A percentile compares a stretch with the other conserved stretches of the same genome.
Conservation (phyloP, 306 rosid species). For the Gastrolobium villosum region DNA sequence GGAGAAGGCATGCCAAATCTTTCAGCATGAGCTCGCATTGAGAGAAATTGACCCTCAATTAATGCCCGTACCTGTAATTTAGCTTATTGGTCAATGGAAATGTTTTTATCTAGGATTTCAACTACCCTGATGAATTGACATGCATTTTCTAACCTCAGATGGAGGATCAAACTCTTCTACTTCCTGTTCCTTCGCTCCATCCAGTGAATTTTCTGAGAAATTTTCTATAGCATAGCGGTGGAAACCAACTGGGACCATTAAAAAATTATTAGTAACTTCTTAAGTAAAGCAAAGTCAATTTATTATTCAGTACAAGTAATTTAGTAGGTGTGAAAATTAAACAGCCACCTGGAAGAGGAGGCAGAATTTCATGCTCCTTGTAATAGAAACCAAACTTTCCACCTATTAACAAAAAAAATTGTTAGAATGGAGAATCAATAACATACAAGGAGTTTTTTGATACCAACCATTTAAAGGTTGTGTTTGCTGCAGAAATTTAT, state of each 20-base stretch:
- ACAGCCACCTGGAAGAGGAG: constrained; percentile 91
- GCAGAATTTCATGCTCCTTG: constrained; percentile 97
- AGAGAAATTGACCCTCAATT: constrained; percentile 88
- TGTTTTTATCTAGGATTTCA: constrained; percentile 28
- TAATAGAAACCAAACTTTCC: constrained; percentile 95
- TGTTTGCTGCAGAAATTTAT: constrained; percentile 72
- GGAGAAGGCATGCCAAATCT: constrained; percentile 98
- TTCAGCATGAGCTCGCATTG: constrained; percentile 97
- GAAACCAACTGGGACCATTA: constrained; percentile 71
- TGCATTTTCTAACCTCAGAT: constrained; percentile 77
- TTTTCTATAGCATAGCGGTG: constrained; percentile 81
- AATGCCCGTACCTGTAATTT: constrained; percentile 79
- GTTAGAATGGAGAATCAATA: constrained; percentile 44
- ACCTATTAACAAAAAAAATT: constrained; percentile 56
- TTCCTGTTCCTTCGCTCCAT: constrained; percentile 65
- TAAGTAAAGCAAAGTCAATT: constrained; percentile 2
- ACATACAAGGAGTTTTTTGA: constrained; percentile 12
- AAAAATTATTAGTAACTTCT: constrained; percentile 29
- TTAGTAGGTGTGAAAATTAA: constrained; percentile 26
- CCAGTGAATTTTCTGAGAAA: constrained; percentile 62
- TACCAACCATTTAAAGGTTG: constrained; percentile 78
- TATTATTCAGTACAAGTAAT: constrained; percentile 7
- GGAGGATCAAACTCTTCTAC: constrained; percentile 84
- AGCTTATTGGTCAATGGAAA: constrained; percentile 24
- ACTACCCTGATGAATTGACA: constrained; percentile 16